phyloP scores from a whole-genome alignment of 148 eudicot genomes.

The Rhododendron williamsianum region DNA sequence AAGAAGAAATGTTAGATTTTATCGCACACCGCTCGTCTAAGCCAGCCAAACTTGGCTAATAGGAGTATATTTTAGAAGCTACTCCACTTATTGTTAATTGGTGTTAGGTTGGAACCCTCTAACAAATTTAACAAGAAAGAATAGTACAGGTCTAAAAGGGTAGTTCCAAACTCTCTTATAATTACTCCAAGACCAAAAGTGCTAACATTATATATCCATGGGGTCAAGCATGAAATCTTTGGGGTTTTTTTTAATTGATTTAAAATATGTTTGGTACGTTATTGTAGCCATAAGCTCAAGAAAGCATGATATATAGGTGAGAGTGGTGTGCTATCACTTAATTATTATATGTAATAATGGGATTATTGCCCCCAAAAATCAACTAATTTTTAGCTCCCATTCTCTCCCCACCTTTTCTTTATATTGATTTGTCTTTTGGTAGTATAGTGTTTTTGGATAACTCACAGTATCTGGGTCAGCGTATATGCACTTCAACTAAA shows the following conservation, averaged over 20 bases:
- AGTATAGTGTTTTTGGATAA: too few species aligned
- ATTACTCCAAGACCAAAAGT: background rate
- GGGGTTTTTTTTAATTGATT: background rate
- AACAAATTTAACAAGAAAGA: too few species aligned
- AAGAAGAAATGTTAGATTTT: too few species aligned
- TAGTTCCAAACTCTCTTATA: background rate
- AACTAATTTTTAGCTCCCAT: background rate
- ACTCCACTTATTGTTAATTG: too few species aligned
- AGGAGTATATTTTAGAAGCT: background rate
- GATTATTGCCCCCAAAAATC: background rate
- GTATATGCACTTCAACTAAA: too few species aligned
- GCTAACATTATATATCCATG: background rate
- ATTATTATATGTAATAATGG: background rate
- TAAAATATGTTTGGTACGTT: background rate
- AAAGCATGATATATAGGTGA: background rate
- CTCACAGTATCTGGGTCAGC: too few species aligned
- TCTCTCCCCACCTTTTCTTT: background rate
- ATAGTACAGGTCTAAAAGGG: background rate
- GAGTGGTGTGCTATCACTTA: background rate
- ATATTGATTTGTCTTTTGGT: too few species aligned
- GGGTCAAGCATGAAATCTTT: background rate
- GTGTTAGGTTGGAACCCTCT: background rate
- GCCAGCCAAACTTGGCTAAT: background rate
- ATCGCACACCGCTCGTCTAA: too few species aligned
- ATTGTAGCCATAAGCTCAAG: slow-evolving; percentile 1